phyloP scores from a whole-genome alignment of 1,284 basidiomycete species.

The Cerrena zonata region DNA sequence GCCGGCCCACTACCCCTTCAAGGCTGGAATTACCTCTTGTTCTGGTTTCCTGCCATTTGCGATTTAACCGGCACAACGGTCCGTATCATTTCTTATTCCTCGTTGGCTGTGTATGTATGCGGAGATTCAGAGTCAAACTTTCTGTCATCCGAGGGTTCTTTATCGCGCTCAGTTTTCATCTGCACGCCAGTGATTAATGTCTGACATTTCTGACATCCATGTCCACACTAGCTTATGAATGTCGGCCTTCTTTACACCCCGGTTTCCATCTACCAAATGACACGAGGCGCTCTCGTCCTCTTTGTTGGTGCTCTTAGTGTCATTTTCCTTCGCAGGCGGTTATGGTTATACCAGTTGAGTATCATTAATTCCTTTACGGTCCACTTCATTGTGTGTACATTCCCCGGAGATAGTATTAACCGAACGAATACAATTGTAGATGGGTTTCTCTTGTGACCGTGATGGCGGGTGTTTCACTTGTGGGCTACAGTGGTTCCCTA shows the following conservation, averaged over 20 bases:
- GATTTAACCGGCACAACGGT: constrained; percentile 87
- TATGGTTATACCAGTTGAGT: constrained; percentile 73
- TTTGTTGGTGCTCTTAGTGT: constrained; percentile 94
- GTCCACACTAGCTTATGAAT: constrained; percentile 75
- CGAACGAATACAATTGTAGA: constrained; percentile 33
- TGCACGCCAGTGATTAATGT: background rate
- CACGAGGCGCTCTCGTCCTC: constrained; percentile 90
- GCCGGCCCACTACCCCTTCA: constrained; percentile 39
- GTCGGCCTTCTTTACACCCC: constrained; percentile 91
- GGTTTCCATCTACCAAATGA: constrained; percentile 98
- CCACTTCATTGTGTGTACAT: constrained; percentile 12
- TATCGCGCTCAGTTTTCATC: background rate
- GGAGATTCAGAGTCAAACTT: constrained; percentile 2
- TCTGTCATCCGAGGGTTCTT: constrained; percentile 1
- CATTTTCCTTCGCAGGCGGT: constrained; percentile 79
- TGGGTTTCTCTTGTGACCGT: constrained; percentile 90
- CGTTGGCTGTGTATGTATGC: constrained; percentile 3
- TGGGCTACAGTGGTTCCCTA: constrained; percentile 87
- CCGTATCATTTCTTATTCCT: constrained; percentile 23
- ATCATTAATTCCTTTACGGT: constrained; percentile 19
- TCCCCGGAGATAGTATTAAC: constrained; percentile 10
- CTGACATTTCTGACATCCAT: background rate
- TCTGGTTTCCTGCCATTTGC: constrained; percentile 84
- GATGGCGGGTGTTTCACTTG: constrained; percentile 84
- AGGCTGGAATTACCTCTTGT: constrained; percentile 67